Percentiles rank a stretch among this genome's conserved stretches.
phyloP scores from a whole-genome alignment of 495 filamentous ascomycete genomes.

The Penicillium ochrochloron region DNA sequence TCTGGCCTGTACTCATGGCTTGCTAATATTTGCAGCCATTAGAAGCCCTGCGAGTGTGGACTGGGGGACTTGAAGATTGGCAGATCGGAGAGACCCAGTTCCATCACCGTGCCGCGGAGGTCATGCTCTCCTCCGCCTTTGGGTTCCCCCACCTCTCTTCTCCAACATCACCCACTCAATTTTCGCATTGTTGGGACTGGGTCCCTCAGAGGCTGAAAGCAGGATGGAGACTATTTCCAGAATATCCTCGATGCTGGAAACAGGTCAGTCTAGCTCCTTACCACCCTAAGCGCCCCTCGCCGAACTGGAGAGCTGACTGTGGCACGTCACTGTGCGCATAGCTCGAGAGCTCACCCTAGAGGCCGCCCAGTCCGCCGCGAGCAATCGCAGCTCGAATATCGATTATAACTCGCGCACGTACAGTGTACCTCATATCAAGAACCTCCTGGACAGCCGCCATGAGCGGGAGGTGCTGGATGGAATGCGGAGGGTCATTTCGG shows the following conservation, averaged over 20 bases:
- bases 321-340: constrained; percentile 43
- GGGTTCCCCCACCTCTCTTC: constrained; percentile 28
- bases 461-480: constrained; percentile 94
- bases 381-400: constrained; percentile 45
- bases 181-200: constrained; percentile 25
- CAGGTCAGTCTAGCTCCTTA: constrained; percentile 58
- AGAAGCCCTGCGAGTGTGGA: not conserved
- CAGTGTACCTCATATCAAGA: constrained; percentile 75
- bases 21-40: not conserved
- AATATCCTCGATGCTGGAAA: constrained; percentile 92
- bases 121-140: constrained; percentile 34
- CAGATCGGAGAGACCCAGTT: constrained; percentile 2
- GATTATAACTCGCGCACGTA: constrained; percentile 50
- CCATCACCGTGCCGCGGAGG: constrained; percentile 28
- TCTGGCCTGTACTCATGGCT: constrained; percentile 2
- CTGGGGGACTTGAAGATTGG: not conserved
- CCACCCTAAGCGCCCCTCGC: not conserved
- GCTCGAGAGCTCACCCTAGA: constrained; percentile 96
- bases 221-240: constrained; percentile 94
- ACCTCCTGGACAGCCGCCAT: constrained; percentile 90
- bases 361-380: constrained; percentile 81
- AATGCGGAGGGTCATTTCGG: constrained; percentile 84
- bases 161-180: constrained; percentile 24
- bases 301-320: constrained; percentile 28
- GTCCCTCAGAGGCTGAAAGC: constrained; percentile 23